Evolutionary conservation across 371 early-diverging fungal species (phyloP), one percentile per base, ranked within the genome.

Genomic region (Actinomucor elegans): DNA sequence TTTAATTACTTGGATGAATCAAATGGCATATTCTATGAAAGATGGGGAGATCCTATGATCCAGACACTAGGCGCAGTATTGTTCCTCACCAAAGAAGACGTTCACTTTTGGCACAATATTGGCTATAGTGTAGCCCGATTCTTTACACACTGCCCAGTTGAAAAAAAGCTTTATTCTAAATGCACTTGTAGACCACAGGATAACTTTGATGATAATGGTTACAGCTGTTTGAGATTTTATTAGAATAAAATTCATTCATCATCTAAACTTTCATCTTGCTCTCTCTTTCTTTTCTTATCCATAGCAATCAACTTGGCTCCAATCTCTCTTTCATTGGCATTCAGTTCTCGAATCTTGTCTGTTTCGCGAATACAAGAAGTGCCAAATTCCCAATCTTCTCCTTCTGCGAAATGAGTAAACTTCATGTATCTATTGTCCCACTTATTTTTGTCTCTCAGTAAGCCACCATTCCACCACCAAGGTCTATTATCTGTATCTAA

Each of bases 11-110:
- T 98, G 36, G 97, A 98, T 60, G 38, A 72, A 38, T 52, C 80
- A 2, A 92, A 92, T 20, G 95, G 88, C 3, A 96, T 98, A 63
- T 98, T 90, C 62, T 96, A 96, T 69, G 99, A 98, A 61, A 77
- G 94, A 69, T 81, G 74, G 78, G 77, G 74, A 8, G 77, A 77
- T 53, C 74, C 71, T 21, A 49, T 73, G 21, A 69, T 77, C 26
- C 73, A 73, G 36, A 55, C 77, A 5, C 37, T 77, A 14, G 77
- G 67, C 18, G 64, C 67, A 21, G 55, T 63, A 0, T 44, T 71
- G 12, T 71, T 71, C 36, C 47, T 77, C 18, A 63, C 61, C 26
- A 73, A 69, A 41, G 50, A 63, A 1, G 64, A 77, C n/a, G 42
- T 77, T 31, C 77, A 77, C 34, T 67, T 67, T n/a, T 77, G 67